A percentile compares a stretch with the other conserved stretches of the same genome.
Evolutionary conservation across 2,329 filamentous ascomycete species (phyloP).

Genomic region (Phyllosticta capitalensis): DNA sequence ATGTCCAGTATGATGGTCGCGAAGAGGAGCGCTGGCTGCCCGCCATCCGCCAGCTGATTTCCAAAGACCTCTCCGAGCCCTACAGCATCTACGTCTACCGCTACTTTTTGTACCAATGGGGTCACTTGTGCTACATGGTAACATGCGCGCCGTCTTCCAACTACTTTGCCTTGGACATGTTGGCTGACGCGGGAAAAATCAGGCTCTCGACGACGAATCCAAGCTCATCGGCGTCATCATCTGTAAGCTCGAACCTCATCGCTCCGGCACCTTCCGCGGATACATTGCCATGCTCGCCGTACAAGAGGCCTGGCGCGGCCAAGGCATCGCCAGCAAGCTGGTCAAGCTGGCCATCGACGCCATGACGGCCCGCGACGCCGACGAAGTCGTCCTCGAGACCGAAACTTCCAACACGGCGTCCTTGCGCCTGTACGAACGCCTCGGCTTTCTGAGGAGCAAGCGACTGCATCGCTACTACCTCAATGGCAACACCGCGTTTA

Average conservation of each 20-base stretch:
- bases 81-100: slow-evolving; percentile 99
- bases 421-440: slow-evolving; percentile 82
- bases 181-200: background rate
- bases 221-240: slow-evolving; percentile 83
- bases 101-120: slow-evolving; percentile 97
- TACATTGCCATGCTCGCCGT: slow-evolving; percentile 99
- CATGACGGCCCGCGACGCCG: slow-evolving; percentile 75
- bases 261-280: slow-evolving; percentile 75
- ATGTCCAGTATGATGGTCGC: slow-evolving; percentile 49
- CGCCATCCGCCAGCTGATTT: slow-evolving; percentile 84
- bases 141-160: slow-evolving; percentile 1
- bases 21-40: slow-evolving; percentile 63
- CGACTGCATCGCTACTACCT: slow-evolving; percentile 90
- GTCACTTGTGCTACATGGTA: slow-evolving; percentile 93
- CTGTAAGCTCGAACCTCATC: slow-evolving; percentile 86
- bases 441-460: slow-evolving; percentile 89
- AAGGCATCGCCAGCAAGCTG: slow-evolving; percentile 75
- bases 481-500: slow-evolving; percentile 90
- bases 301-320: slow-evolving; percentile 65
- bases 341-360: slow-evolving; percentile 86
- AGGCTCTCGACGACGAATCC: slow-evolving; percentile 27
- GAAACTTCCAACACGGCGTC: slow-evolving; percentile 87
- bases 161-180: background rate
- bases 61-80: slow-evolving; percentile 91
- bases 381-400: slow-evolving; percentile 93